Evolutionary conservation across 2,329 filamentous ascomycete species (phyloP).

Genomic region (Colletotrichum limetticola): DNA sequence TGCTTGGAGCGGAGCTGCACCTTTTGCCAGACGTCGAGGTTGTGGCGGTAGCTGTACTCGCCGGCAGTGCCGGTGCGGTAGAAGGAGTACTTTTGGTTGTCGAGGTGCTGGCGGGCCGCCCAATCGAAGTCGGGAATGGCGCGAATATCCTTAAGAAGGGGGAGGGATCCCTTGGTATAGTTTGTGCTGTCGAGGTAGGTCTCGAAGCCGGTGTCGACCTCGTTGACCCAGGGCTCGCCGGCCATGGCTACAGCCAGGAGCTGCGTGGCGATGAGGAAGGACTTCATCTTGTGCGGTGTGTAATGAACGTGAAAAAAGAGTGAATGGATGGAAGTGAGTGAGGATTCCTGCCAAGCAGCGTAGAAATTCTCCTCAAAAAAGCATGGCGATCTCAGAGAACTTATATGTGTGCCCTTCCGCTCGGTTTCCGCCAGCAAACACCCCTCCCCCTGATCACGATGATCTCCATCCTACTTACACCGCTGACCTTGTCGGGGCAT

Average conservation of each 20-base stretch:
- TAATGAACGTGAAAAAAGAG: slow-evolving; percentile 4
- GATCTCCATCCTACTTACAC: slow-evolving; percentile 5
- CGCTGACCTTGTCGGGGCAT: slow-evolving; percentile 14
- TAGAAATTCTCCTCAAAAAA: background rate
- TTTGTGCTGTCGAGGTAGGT: slow-evolving; percentile 41
- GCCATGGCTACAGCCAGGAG: slow-evolving; percentile 43
- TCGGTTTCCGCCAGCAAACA: background rate
- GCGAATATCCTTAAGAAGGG: slow-evolving; percentile 53
- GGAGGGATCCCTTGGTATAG: slow-evolving; percentile 47
- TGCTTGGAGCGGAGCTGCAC: slow-evolving; percentile 55
- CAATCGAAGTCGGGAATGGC: slow-evolving; percentile 62
- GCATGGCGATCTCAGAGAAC: background rate
- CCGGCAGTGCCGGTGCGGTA: slow-evolving; percentile 61
- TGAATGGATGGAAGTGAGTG: background rate
- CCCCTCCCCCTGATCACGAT: slow-evolving; percentile 1
- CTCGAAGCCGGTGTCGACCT: slow-evolving; percentile 48
- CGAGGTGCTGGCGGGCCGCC: slow-evolving; percentile 56
- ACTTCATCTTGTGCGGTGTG: slow-evolving; percentile 13
- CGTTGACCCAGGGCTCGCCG: slow-evolving; percentile 45
- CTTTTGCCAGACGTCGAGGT: slow-evolving; percentile 60
- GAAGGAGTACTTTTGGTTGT: slow-evolving; percentile 55
- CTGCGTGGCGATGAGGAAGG: slow-evolving; percentile 18
- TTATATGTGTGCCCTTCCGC: slow-evolving; percentile 3
- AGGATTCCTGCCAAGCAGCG: slow-evolving; percentile 14
- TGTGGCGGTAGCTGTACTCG: slow-evolving; percentile 63